Evolutionary conservation across 2,329 filamentous ascomycete genomes (phyloP), one percentile per base, ranked within the genome.

Genomic region (Cladosporium sp.): DNA sequence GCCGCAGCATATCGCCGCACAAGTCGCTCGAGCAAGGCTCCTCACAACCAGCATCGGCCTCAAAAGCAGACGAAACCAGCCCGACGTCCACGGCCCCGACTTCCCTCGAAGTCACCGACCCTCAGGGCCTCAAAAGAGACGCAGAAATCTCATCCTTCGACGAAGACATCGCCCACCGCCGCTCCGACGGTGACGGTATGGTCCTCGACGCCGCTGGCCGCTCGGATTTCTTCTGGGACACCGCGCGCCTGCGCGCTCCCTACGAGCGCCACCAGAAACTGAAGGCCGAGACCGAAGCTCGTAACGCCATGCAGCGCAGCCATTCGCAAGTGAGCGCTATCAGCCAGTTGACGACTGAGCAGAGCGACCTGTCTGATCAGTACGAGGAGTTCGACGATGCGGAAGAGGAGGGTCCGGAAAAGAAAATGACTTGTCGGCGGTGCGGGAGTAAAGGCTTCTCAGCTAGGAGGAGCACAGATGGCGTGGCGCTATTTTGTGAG

Each of bases 401-500:
- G 60, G 79, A 82, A 40, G 69, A 81, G 76, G 28, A 67, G 7
- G 67, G 67, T 7, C 65, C 71, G 5, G 67, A 70, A 65, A 70
- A 56, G 35, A 37, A 26, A 5, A 63, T 71, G 65, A 52, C 62
- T n/a, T 91, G 89, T 71, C 78, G 80, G 26, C 70, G 75, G 26
- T 92, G 89, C 72, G 83, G 84, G 5, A 83, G 85, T 1, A 83
- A 78, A 23, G 86, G 88, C 67, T 92, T 92, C 69, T 86, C 86
- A 69, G 85, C 85, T 1, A 86, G 83, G 69, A 86, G 83, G 67
- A 78, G 82, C 4, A 82, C 80, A 31, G 80, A 79, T 50, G 81
- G 80, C 62, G 85, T 87, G 73, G 82, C 81, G 67, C 76, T 91
- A 69, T 81, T 88, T n/a, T 91, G 89, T 75, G 83, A 83, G 40